Base-by-base conservation (phyloP, 2,329 filamentous ascomycete genomes). In the Calcarisporium arbuscula region DNA sequence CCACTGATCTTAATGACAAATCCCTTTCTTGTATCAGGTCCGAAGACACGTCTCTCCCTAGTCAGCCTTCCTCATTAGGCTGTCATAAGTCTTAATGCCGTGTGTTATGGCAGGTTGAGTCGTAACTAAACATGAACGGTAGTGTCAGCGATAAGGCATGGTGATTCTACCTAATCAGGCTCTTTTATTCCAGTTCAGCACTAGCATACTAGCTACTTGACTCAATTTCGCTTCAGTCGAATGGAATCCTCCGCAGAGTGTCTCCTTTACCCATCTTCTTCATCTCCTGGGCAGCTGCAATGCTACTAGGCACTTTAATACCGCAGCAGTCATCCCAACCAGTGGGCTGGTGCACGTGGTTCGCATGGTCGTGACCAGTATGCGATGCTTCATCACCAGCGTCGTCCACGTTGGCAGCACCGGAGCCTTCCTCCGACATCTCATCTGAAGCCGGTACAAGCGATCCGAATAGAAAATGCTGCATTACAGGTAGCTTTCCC, bases 271-370 rank as follows among this genome's bases (percentile, higher is more conserved):
- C 79, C 35, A 70, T 71, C 67, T 94, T 96, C 67, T 76, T 82
- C 72, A 84, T 82, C 63, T 95, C 90, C 47, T 88, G 82, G 11
- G 86, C 86, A 1, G 92, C 94, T 19, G 89, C 94, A 38, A 96
- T 74, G 34, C 87, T 90, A 54, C 89, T 95, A 0, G 92, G 94
- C 12, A 98, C 92, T 50, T 94, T 90, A 60, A 98, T 98, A 18
- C 92, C 92, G 56, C 92, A 98, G 60, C 92, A 98, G 58, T 98
- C 92, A 5, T 90, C 90, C 85, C 92, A 98, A 16, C 77, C 77
- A 36, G 69, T 77, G 30, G 75, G 73, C 32, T 81, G 74, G 44
- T 79, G 76, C 36, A 67, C 67, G 32, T 81, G 76, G 18, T 81
- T 74, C 18, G 78, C 65, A 45, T 79, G 75, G 42, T 65, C 64